A percentile compares a stretch with the other conserved stretches of the same genome.
phyloP scores from a whole-genome alignment of 768 basidiomycete species.

The Tricholoma matsutake region DNA sequence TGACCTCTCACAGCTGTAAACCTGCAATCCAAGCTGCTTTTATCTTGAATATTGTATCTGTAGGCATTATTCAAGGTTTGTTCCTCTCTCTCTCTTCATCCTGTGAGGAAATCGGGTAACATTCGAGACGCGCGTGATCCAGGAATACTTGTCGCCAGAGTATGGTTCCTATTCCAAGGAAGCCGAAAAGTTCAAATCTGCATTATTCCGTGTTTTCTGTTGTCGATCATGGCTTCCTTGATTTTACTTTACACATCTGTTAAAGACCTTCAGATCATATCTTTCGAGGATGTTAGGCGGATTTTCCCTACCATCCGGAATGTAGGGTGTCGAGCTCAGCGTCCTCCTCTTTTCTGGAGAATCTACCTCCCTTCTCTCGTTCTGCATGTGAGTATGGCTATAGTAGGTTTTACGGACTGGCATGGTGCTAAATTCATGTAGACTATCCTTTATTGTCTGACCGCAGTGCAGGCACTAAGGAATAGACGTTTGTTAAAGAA shows the following conservation, averaged over 20 bases:
- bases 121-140: background rate
- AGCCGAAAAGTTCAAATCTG: conserved; percentile 23
- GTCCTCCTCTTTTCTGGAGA: conserved; percentile 32
- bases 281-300: background rate
- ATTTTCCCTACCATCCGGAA: conserved; percentile 11
- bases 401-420: background rate
- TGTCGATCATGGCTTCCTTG: conserved; percentile 27
- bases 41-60: conserved; percentile 23
- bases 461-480: conserved; percentile 30
- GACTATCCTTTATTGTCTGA: conserved; percentile 35
- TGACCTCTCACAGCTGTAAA: conserved; percentile 22
- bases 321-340: conserved; percentile 30
- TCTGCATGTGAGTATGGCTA: conserved; percentile 28
- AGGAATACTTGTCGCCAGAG: conserved; percentile 39
- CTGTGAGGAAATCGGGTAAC: background rate
- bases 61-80: conserved; percentile 34
- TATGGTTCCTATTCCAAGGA: conserved; percentile 40
- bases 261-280: conserved; percentile 15
- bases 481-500: conserved; percentile 31
- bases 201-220: conserved; percentile 27
- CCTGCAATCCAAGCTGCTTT: conserved; percentile 26
- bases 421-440: conserved; percentile 9
- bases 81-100: too few species aligned
- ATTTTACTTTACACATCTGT: conserved; percentile 26
- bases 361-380: conserved; percentile 36